Evolutionary conservation across 108 stramenopile genomes (phyloP).

Genomic region (Nannochloropsis oceanica): DNA sequence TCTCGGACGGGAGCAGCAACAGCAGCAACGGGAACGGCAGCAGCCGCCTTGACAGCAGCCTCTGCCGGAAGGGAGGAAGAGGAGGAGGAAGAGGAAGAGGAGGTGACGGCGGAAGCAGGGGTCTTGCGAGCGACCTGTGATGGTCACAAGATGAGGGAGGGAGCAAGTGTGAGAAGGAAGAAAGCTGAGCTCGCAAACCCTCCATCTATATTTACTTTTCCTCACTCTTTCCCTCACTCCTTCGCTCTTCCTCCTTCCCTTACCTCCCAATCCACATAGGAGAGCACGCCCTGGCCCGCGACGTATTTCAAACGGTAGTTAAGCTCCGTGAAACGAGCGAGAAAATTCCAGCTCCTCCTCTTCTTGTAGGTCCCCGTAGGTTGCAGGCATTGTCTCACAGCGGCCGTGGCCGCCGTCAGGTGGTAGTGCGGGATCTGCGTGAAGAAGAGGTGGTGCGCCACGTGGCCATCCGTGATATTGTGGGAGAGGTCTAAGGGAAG

Average conservation of each 20-base stretch:
- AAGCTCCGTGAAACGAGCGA: background rate
- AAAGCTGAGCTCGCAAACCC: background rate
- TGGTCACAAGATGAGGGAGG: background rate
- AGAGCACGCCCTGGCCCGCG: background rate
- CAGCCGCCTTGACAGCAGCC: background rate
- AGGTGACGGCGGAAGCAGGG: background rate
- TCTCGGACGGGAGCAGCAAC: background rate
- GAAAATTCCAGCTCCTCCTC: background rate
- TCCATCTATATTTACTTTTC: background rate
- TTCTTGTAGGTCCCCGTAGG: background rate
- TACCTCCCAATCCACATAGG: background rate
- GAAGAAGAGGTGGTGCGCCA: conserved; percentile 81
- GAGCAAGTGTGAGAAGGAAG: background rate
- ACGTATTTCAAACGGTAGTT: background rate
- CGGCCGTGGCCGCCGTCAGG: conserved; percentile 27
- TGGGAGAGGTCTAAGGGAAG: conserved; percentile 40
- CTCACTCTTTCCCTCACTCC: background rate
- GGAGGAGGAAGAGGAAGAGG: background rate
- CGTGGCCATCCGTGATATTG: conserved; percentile 86
- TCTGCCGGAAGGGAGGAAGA: background rate
- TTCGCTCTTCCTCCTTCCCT: background rate
- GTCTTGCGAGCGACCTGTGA: background rate
- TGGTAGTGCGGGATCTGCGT: conserved; percentile 68
- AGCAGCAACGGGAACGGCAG: background rate
- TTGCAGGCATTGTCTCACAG: background rate